phyloP scores from a whole-genome alignment of 371 early-diverging fungal species.

The Mucor sp. region DNA sequence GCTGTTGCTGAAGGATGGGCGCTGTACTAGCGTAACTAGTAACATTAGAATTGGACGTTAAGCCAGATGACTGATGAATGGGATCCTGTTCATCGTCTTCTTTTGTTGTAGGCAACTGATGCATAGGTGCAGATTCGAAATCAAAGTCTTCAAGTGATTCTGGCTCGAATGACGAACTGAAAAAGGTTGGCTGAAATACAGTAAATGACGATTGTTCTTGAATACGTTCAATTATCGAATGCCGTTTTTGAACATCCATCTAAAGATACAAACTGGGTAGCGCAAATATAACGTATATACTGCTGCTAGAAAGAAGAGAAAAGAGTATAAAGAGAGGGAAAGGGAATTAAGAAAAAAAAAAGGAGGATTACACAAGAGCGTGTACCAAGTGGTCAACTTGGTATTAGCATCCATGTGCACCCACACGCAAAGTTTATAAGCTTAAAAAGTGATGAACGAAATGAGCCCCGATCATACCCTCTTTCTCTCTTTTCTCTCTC shows the following conservation, averaged over 20 bases:
- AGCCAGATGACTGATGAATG: slow-evolving; percentile 22
- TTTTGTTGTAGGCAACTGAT: background rate
- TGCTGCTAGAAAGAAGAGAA: background rate
- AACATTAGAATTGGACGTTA: slow-evolving; percentile 21
- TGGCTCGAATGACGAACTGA: slow-evolving; percentile 22
- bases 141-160: slow-evolving; percentile 31
- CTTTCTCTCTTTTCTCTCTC: slow-evolving; percentile 2
- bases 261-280: background rate
- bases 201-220: slow-evolving; percentile 18
- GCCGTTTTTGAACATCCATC: slow-evolving; percentile 22
- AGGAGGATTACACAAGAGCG: slow-evolving; percentile 17
- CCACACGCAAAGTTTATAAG: background rate
- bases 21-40: slow-evolving; percentile 25
- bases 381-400: background rate
- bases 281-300: background rate
- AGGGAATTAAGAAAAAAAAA: background rate
- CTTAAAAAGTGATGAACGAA: background rate
- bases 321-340: background rate
- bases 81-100: slow-evolving; percentile 16
- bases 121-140: slow-evolving; percentile 24
- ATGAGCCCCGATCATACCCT: background rate
- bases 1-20: slow-evolving; percentile 18
- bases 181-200: slow-evolving; percentile 20
- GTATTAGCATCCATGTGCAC: background rate
- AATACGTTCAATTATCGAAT: slow-evolving; percentile 11